phyloP scores from a whole-genome alignment of 1,284 basidiomycete species.

The Ganoderma lucidum region DNA sequence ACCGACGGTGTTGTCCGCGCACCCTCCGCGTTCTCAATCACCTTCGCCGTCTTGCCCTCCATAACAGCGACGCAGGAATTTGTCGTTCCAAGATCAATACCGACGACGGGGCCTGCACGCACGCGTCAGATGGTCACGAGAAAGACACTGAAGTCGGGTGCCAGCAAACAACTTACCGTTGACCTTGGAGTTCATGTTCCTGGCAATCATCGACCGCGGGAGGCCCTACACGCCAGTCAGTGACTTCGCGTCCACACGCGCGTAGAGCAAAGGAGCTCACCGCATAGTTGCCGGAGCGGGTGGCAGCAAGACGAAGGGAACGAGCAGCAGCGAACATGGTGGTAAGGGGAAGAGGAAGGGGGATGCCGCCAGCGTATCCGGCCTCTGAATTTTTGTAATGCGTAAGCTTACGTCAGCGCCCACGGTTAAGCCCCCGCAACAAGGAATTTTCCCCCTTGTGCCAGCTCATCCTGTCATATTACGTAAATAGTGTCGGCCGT shows the following conservation, averaged over 20 bases:
- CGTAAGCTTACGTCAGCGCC: conserved; percentile 36
- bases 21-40: conserved; percentile 98
- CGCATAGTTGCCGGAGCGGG: conserved; percentile 71
- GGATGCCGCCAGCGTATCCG: conserved; percentile 37
- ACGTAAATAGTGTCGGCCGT: not conserved
- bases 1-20: conserved; percentile 98
- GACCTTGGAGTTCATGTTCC: conserved; percentile 87
- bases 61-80: conserved; percentile 96
- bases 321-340: conserved; percentile 73
- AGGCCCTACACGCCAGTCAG: conserved; percentile 55
- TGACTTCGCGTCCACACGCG: not conserved
- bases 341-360: conserved; percentile 50
- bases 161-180: conserved; percentile 56
- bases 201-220: conserved; percentile 74
- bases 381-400: conserved; percentile 33
- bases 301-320: conserved; percentile 62
- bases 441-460: conserved; percentile 33
- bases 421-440: conserved; percentile 28
- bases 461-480: not conserved
- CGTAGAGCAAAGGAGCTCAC: conserved; percentile 49
- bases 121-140: not conserved
- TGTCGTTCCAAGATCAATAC: conserved; percentile 88
- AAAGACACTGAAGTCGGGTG: not conserved
- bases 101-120: conserved; percentile 64
- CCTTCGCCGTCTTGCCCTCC: conserved; percentile 95